These are phyloP conservation scores for Acanthochlamys bracteata DNA, from an alignment of 106 monocot species.

Conservation along the genomic window DNA sequence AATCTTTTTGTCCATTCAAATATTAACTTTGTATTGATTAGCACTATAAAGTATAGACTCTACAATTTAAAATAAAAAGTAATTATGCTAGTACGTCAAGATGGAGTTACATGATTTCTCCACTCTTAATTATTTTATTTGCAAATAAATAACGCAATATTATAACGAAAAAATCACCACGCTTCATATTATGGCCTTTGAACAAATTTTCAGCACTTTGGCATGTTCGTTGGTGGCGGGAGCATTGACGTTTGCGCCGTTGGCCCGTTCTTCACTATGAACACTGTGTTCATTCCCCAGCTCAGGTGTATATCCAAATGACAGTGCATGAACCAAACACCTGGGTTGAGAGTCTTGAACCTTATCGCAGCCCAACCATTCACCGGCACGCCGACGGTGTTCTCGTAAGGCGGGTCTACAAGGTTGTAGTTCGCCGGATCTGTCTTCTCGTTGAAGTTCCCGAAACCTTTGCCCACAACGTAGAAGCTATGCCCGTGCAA, in stretches of 20 bases:
- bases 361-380: constrained; percentile 45
- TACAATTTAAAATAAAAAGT: no score
- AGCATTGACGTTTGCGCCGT: background rate
- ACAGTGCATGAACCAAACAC: constrained; percentile 64
- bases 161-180: no score
- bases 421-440: constrained; percentile 46
- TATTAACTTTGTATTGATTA: no score
- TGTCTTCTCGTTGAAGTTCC: constrained; percentile 42
- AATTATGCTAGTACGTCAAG: no score
- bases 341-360: constrained; percentile 51
- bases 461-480: constrained; percentile 49
- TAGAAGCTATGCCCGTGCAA: constrained; percentile 63
- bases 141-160: no score
- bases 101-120: no score
- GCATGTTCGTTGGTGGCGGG: background rate
- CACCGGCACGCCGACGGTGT: constrained; percentile 40
- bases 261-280: constrained; percentile 41
- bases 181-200: no score
- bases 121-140: no score
- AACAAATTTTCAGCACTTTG: background rate
- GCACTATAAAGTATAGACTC: no score
- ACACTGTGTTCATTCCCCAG: constrained; percentile 49
- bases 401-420: constrained; percentile 43
- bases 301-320: constrained; percentile 39
- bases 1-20: no score